Percentiles rank a stretch among this genome's conserved stretches.
These are phyloP conservation scores for Triticum turgidum DNA, from an alignment of 176 grass and related monocot species.

Conservation along the genomic window DNA sequence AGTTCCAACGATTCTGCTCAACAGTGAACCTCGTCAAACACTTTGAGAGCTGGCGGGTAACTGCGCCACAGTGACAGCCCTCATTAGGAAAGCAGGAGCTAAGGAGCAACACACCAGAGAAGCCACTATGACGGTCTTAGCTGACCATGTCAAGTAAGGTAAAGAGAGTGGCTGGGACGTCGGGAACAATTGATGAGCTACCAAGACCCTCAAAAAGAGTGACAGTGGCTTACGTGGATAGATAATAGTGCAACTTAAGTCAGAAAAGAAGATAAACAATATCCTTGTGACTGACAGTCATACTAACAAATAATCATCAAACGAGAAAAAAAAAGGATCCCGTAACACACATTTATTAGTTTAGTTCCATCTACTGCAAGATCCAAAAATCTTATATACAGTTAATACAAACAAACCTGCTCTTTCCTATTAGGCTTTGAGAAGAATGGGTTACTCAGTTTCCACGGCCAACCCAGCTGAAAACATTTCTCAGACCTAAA, in stretches of 20 bases:
- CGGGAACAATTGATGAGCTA: neutral
- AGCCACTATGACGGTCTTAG: neutral
- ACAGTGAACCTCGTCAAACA: neutral
- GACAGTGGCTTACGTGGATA: neutral
- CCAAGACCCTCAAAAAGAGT: neutral
- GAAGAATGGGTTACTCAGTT: constrained; percentile 64
- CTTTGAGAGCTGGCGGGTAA: neutral
- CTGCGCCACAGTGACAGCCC: neutral
- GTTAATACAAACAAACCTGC: constrained; percentile 43
- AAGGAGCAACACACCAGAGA: neutral
- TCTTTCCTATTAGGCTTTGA: constrained; percentile 56
- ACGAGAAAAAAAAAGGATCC: neutral
- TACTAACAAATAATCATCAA: neutral
- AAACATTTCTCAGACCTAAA: constrained; percentile 78
- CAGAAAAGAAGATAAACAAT: neutral
- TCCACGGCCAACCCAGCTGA: constrained; percentile 78
- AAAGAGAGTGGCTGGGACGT: neutral
- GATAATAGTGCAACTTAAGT: neutral
- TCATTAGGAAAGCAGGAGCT: neutral
- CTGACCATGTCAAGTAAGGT: neutral
- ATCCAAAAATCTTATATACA: constrained; percentile 6
- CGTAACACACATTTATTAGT: neutral
- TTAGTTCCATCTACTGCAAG: constrained; percentile 3
- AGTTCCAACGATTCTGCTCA: neutral
- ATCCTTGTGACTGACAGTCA: neutral